Conservation (phyloP, 176 grass and related monocot species). For the Hordeum marinum region DNA sequence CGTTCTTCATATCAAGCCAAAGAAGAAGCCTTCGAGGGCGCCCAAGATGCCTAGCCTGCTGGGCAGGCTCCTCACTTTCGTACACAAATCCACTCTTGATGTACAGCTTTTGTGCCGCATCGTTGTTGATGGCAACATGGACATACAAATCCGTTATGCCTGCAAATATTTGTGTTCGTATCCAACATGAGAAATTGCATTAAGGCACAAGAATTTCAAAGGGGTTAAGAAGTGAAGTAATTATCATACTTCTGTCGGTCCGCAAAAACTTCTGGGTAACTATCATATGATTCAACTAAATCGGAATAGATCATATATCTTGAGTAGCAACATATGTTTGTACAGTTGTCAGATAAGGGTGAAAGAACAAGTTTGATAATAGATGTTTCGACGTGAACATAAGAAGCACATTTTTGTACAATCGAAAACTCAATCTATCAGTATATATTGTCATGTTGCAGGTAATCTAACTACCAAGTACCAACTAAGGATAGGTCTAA, state of each 20-base stretch:
- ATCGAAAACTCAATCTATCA: not conserved
- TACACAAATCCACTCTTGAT: conserved; percentile 87
- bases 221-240: not conserved
- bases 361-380: not conserved
- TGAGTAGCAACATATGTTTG: not conserved
- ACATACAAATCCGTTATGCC: conserved; percentile 96
- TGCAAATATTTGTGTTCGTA: conserved; percentile 21
- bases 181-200: not conserved
- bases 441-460: not conserved
- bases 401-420: not conserved
- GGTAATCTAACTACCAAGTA: not conserved
- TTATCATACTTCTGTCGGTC: not conserved
- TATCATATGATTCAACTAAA: not conserved
- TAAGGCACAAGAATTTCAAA: not conserved
- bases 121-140: conserved; percentile 87
- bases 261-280: not conserved
- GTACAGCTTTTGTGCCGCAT: conserved; percentile 73
- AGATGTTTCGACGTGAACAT: not conserved
- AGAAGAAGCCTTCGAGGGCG: conserved; percentile 79
- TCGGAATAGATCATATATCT: not conserved
- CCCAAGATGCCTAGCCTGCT: conserved; percentile 79
- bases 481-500: not conserved
- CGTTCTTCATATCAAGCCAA: conserved; percentile 70
- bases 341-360: not conserved
- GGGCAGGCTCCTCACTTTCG: conserved; percentile 83